phyloP scores from a whole-genome alignment of 768 basidiomycete species.

The Podaxis rugospora region DNA sequence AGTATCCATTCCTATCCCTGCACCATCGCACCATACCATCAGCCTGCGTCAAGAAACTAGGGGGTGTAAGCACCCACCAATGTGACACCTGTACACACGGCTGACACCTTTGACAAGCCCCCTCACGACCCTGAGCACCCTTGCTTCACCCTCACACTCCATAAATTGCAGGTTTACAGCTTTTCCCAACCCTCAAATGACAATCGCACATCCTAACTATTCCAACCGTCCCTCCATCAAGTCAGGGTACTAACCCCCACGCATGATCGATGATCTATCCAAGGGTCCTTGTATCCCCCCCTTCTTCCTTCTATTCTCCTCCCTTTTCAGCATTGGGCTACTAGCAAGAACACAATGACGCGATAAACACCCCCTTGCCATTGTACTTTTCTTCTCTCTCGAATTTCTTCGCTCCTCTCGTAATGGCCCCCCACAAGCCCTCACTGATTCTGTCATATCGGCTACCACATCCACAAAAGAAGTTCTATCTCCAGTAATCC shows the following conservation, averaged over 20 bases:
- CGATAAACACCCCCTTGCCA: not conserved
- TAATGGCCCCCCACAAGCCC: conserved; percentile 1
- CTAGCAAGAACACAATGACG: not conserved
- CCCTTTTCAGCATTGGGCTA: not conserved
- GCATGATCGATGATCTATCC: not conserved
- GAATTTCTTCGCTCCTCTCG: not conserved
- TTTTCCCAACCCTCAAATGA: not conserved
- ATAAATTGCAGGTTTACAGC: not conserved
- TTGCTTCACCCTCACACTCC: not conserved
- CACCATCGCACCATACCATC: not conserved
- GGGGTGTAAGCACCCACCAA: not conserved
- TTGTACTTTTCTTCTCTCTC: not conserved
- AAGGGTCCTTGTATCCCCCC: not conserved
- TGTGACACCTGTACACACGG: not conserved
- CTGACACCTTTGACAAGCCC: not conserved
- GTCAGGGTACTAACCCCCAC: too few relatives aligned
- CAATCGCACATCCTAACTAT: not conserved
- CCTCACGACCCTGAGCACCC: not conserved
- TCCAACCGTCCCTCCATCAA: too few relatives aligned
- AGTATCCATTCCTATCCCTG: not conserved
- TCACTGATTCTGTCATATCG: conserved; percentile 7
- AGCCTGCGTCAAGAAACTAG: not conserved
- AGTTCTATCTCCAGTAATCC: not conserved
- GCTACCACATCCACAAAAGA: not conserved
- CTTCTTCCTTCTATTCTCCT: not conserved